Conservation (phyloP, 2,329 filamentous ascomycete species). For the Penicillium griseofulvum region DNA sequence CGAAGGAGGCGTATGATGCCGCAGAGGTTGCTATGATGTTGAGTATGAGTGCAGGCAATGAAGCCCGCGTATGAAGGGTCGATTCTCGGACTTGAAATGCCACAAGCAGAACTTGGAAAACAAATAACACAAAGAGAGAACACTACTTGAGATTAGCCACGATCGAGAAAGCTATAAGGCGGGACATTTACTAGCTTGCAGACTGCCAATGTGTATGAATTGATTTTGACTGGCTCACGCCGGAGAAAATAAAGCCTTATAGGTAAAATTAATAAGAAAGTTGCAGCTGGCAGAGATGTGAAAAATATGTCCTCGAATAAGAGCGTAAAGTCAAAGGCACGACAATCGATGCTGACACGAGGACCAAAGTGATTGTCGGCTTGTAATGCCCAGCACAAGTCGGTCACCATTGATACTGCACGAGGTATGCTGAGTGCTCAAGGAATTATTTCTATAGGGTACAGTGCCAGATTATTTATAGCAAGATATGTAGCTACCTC, state of each 20-base stretch:
- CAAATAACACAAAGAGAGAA: neutral
- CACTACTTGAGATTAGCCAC: neutral
- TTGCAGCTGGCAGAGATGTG: neutral
- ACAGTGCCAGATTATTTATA: neutral
- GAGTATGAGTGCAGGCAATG: neutral
- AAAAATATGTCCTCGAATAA: slow-evolving; percentile 2
- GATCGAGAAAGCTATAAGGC: neutral
- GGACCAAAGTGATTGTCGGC: neutral
- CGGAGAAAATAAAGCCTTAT: neutral
- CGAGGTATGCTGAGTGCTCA: neutral
- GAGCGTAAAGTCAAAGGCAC: neutral
- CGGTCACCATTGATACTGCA: neutral
- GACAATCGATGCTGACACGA: neutral
- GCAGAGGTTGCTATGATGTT: neutral
- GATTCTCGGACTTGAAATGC: neutral
- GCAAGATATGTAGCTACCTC: neutral
- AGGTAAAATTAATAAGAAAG: neutral
- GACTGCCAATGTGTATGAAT: neutral
- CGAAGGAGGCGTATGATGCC: neutral
- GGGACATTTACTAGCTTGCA: neutral
- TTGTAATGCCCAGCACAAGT: neutral
- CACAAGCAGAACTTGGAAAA: neutral
- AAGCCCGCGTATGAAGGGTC: neutral
- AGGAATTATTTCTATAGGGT: neutral
- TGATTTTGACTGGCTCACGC: neutral